Percentiles rank a stretch among this genome's conserved stretches.
Conservation (phyloP, 106 monocot genomes). For the Cymbidium sinense region DNA sequence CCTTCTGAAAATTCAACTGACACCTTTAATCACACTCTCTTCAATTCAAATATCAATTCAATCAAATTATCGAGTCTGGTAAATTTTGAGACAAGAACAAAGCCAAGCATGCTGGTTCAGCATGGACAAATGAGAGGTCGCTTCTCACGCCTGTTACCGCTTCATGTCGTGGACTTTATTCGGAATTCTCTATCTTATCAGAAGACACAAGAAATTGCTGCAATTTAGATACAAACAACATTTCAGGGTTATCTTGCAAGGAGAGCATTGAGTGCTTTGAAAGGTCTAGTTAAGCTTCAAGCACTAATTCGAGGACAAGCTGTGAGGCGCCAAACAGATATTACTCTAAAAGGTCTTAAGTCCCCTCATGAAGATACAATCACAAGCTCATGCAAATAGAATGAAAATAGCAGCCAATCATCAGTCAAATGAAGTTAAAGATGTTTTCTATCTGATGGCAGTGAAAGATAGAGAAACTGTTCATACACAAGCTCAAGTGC, state of each 20-base stretch:
- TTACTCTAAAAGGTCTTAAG: slow-evolving; percentile 36
- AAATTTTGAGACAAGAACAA: too few relatives aligned
- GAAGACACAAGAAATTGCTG: slow-evolving; percentile 26
- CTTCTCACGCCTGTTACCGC: too few relatives aligned
- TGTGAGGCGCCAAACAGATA: slow-evolving; percentile 38
- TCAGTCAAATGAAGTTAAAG: slow-evolving; percentile 4
- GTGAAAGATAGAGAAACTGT: background rate
- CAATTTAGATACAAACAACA: slow-evolving; percentile 47
- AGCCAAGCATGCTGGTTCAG: too few relatives aligned
- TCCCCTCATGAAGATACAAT: slow-evolving; percentile 56
- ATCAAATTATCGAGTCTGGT: too few relatives aligned
- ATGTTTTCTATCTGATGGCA: slow-evolving; percentile 3
- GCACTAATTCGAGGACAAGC: slow-evolving; percentile 56
- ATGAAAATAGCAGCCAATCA: slow-evolving; percentile 8
- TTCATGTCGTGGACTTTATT: too few relatives aligned
- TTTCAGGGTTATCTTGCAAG: slow-evolving; percentile 70
- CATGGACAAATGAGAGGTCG: too few relatives aligned
- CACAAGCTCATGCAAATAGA: slow-evolving; percentile 28
- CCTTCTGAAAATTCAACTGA: too few relatives aligned
- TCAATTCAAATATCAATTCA: too few relatives aligned
- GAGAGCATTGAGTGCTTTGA: slow-evolving; percentile 50
- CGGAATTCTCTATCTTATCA: slow-evolving; percentile 21
- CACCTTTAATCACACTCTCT: too few relatives aligned
- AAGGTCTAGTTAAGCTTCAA: slow-evolving; percentile 54
- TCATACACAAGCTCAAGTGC: background rate